Evolutionary conservation across 2,329 filamentous ascomycete genomes (phyloP).

Genomic region (Colletotrichum cuscutae): DNA sequence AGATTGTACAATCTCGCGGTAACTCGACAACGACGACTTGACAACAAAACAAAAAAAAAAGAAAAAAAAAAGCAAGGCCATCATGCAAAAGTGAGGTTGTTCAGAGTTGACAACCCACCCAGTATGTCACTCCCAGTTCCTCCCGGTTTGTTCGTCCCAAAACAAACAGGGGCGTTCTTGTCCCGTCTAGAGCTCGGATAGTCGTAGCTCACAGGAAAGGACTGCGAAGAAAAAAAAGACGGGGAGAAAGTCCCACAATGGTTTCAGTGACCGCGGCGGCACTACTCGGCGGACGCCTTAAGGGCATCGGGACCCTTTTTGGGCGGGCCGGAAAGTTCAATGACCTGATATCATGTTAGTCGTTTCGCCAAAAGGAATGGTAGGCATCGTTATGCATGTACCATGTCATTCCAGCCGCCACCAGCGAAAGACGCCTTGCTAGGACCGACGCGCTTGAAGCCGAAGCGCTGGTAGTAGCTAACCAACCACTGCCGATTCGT

Average conservation of each 20-base stretch:
- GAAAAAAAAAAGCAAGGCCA: conserved; percentile 1
- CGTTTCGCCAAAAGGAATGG: background rate
- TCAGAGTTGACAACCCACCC: background rate
- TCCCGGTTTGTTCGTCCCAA: background rate
- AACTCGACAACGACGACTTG: background rate
- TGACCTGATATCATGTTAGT: conserved; percentile 36
- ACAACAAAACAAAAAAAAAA: background rate
- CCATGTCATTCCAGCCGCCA: conserved; percentile 86
- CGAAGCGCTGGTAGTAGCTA: conserved; percentile 79
- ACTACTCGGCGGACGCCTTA: conserved; percentile 14
- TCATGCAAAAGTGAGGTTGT: conserved; percentile 6
- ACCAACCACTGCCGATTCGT: conserved; percentile 66
- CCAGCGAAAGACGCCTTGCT: conserved; percentile 80
- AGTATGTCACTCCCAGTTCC: background rate
- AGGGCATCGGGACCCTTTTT: conserved; percentile 28
- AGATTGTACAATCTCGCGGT: background rate
- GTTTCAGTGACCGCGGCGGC: background rate
- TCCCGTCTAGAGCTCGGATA: background rate
- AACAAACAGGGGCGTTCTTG: background rate
- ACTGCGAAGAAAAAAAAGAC: background rate
- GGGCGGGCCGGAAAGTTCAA: conserved; percentile 38
- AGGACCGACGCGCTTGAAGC: conserved; percentile 75
- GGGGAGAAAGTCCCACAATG: background rate
- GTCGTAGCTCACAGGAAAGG: background rate
- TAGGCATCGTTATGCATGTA: conserved; percentile 46